Evolutionary conservation across 345 rosid species (phyloP).

Genomic region (Eucalyptus pauciflora): DNA sequence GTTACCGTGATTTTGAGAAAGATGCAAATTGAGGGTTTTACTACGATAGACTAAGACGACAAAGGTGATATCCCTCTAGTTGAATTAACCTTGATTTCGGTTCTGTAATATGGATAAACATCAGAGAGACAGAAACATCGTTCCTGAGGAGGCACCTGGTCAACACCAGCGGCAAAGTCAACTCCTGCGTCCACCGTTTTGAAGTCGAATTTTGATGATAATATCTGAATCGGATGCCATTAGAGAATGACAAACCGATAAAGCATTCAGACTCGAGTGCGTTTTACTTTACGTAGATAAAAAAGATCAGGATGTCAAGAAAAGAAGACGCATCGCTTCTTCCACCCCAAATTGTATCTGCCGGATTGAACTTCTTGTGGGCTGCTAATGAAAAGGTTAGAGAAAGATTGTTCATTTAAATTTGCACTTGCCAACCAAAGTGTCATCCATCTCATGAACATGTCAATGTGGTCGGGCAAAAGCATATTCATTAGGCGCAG

Average conservation of each 20-base stretch:
- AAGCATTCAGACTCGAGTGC: not conserved
- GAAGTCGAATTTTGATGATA: not conserved
- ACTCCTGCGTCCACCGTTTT: not conserved
- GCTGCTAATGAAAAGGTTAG: not conserved
- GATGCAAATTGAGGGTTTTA: too few relatives aligned
- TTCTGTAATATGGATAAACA: too few relatives aligned
- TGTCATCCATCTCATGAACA: not conserved
- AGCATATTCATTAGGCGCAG: not conserved
- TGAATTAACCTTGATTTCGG: too few relatives aligned
- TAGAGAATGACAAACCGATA: not conserved
- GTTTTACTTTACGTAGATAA: not conserved
- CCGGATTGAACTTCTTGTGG: not conserved
- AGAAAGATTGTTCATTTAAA: not conserved
- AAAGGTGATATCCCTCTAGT: too few relatives aligned
- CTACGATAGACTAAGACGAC: too few relatives aligned
- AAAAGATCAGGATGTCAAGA: not conserved
- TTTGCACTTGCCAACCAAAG: not conserved
- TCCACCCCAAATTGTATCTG: not conserved
- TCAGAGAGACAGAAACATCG: too few relatives aligned
- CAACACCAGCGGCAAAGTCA: not conserved
- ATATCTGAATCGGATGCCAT: not conserved
- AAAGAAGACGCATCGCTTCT: not conserved
- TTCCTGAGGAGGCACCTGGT: not conserved
- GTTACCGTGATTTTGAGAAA: too few relatives aligned
- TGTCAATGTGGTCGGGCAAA: not conserved